phyloP scores from a whole-genome alignment of 2,329 filamentous ascomycete genomes.

The Scedosporium boydii region DNA sequence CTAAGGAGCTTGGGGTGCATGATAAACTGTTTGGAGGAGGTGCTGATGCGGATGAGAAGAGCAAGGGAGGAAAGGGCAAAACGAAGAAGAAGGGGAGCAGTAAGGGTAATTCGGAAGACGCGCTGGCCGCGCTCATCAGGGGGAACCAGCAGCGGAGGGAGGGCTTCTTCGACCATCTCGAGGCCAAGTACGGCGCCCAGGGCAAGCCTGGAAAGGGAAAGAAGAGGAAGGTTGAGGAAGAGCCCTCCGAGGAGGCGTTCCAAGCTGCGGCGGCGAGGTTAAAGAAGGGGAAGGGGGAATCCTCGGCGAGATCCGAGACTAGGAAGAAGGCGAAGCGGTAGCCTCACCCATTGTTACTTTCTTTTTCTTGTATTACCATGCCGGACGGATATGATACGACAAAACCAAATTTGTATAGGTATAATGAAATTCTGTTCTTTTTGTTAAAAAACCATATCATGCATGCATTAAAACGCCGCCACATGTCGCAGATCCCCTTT shows the following conservation, averaged over 20 bases:
- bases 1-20: constrained; percentile 64
- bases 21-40: constrained; percentile 52
- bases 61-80: constrained; percentile 24
- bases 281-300: constrained; percentile 22
- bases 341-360: background rate
- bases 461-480: constrained; percentile 1
- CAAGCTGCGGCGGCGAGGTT: constrained; percentile 45
- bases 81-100: constrained; percentile 24
- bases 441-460: background rate
- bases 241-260: constrained; percentile 52
- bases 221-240: constrained; percentile 48
- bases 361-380: no score
- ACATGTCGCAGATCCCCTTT: background rate
- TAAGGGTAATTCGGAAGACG: constrained; percentile 33
- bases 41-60: constrained; percentile 25
- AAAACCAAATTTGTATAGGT: background rate
- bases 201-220: constrained; percentile 41
- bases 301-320: background rate
- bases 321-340: background rate
- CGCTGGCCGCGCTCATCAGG: constrained; percentile 65
- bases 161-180: constrained; percentile 62
- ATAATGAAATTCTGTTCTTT: background rate
- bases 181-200: constrained; percentile 59
- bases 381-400: background rate
- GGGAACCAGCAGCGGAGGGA: constrained; percentile 56